Evolutionary conservation across 169 alveolate species (phyloP), one percentile per base, ranked within the genome.

Genomic region (Plasmodium vivax): DNA sequence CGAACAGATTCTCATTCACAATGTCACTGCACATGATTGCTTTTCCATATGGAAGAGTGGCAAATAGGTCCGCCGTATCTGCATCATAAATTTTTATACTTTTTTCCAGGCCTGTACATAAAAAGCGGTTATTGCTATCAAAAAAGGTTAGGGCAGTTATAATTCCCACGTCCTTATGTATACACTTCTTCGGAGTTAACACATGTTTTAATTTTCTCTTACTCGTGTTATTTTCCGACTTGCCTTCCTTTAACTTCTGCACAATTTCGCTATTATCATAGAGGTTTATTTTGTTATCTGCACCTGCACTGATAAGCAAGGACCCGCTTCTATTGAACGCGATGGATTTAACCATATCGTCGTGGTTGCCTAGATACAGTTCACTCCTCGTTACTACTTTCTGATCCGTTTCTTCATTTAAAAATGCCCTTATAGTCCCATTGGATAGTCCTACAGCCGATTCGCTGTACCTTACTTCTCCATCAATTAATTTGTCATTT

Each of bases 231-330:
- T 38, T n/a, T 85, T 43, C 80, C 43, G 32, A 79, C 41, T 58
- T 80, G 45, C 12, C 43, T 10, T 80, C 56, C 82, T 62, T 62
- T 77, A 90, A 80, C 45, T 75, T 47, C 10, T 85, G 43, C 51
- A 85, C 58, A 62, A 90, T 80, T 79, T 90, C 14, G 12, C 79
- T 73, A 90, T 90, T 90, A 41, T 90, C 94, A 79, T 80, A 90
- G 73, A 90, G 82, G 45, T 90, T 90, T 80, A 90, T 81, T 90
- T 90, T 90, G n/a, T 90, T 90, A 90, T 90, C 94, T 62, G 58
- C 38, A 43, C 94, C 94, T 41, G 84, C 94, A 81, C 84, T 80
- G 62, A 90, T 23, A 23, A 90, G 32, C 30, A 62, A 43, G 4
- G 94, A 90, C 47, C 34, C 10, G 47, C 32, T 62, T 72, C 80